Evolutionary conservation across 2,329 filamentous ascomycete species (phyloP).

Genomic region (Sporothrix curviconia): DNA sequence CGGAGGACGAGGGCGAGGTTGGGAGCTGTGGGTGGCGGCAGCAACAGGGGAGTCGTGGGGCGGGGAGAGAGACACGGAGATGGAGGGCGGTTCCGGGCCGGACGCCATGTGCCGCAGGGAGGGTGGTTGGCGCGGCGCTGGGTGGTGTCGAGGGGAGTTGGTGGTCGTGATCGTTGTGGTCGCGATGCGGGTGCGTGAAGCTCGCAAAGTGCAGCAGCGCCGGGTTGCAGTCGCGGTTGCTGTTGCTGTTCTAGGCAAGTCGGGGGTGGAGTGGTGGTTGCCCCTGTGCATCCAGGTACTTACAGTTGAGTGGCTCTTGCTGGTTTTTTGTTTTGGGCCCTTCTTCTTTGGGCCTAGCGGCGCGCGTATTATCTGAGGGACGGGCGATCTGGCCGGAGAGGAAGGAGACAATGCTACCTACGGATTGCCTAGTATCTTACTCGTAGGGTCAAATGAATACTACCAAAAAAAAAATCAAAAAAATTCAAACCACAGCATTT

Average conservation of each 20-base stretch:
- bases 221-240: neutral
- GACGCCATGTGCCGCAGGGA: constrained; percentile 12
- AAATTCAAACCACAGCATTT: no score
- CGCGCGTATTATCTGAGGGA: no score
- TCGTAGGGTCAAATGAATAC: no score
- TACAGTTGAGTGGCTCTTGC: neutral
- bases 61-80: constrained; percentile 7
- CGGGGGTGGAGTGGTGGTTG: neutral
- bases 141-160: neutral
- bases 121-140: neutral
- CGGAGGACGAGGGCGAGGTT: constrained; percentile 6
- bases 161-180: no score
- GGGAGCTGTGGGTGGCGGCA: neutral
- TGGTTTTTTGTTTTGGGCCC: neutral
- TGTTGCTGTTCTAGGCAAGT: neutral
- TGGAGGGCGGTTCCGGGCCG: constrained; percentile 5
- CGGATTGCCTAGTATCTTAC: no score
- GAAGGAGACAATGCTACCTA: no score
- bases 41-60: neutral
- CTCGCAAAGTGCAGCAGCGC: neutral
- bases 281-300: neutral
- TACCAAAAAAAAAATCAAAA: no score
- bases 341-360: no score
- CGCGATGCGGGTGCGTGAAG: neutral
- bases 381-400: no score